Conservation (phyloP, 345 rosid genomes). For the Linum usitatissimum region DNA sequence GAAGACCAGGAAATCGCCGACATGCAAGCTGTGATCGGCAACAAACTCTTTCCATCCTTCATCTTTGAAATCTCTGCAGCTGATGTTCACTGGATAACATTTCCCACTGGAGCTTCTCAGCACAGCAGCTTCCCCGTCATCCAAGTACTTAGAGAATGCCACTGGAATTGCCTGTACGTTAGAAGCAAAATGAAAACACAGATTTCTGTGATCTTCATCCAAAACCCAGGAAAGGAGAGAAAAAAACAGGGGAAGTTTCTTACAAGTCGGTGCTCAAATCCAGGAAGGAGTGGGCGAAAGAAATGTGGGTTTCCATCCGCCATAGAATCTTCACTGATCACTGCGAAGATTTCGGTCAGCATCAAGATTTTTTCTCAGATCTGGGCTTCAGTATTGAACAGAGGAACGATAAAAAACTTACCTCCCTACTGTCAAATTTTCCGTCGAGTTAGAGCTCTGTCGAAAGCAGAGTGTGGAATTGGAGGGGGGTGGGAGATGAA, state of each 20-base stretch:
- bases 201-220: background rate
- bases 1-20: constrained; percentile 18
- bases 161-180: constrained; percentile 13
- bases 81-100: constrained; percentile 8
- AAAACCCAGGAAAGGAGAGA: background rate
- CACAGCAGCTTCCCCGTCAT: background rate
- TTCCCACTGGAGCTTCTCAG: constrained; percentile 10
- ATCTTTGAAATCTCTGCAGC: constrained; percentile 8
- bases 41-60: constrained; percentile 12
- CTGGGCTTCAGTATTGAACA: no score
- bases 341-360: no score
- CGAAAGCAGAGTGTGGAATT: no score
- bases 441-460: no score
- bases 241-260: background rate
- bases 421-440: no score
- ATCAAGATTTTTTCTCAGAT: no score
- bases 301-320: constrained; percentile 1
- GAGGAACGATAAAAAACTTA: no score
- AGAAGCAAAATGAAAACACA: no score
- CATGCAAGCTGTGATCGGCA: constrained; percentile 10
- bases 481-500: no score
- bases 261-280: constrained; percentile 11
- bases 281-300: constrained; percentile 15
- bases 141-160: constrained; percentile 8
- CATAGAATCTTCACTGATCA: background rate